phyloP scores from a whole-genome alignment of 2,329 filamentous ascomycete genomes.

The Cladophialophora yegresii region DNA sequence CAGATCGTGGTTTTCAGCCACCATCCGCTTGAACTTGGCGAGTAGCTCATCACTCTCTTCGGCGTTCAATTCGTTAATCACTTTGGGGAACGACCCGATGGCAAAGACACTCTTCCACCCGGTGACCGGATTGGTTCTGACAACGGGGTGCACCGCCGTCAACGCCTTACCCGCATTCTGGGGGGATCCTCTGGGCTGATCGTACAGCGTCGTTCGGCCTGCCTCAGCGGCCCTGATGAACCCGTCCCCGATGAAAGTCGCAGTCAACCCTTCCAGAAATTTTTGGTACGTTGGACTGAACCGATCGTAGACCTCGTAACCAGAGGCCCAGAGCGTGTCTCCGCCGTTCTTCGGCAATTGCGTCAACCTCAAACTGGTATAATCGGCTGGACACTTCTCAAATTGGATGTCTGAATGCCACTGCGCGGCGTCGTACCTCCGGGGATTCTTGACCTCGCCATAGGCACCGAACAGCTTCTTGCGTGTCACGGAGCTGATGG shows the following conservation, averaged over 20 bases:
- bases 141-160: slow-evolving; percentile 57
- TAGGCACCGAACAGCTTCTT: slow-evolving; percentile 50
- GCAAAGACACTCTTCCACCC: slow-evolving; percentile 62
- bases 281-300: slow-evolving; percentile 54
- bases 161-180: slow-evolving; percentile 57
- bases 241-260: slow-evolving; percentile 54
- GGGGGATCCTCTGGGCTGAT: slow-evolving; percentile 54
- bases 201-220: slow-evolving; percentile 42
- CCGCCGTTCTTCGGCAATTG: slow-evolving; percentile 57
- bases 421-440: slow-evolving; percentile 49
- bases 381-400: slow-evolving; percentile 65
- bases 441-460: slow-evolving; percentile 41
- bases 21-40: slow-evolving; percentile 47
- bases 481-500: slow-evolving; percentile 60
- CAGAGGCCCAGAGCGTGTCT: slow-evolving; percentile 67
- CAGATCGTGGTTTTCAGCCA: slow-evolving; percentile 55
- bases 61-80: slow-evolving; percentile 50
- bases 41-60: slow-evolving; percentile 49
- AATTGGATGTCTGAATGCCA: slow-evolving; percentile 66
- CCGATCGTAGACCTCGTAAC: slow-evolving; percentile 67
- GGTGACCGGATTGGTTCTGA: slow-evolving; percentile 64
- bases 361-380: slow-evolving; percentile 60
- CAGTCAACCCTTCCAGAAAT: slow-evolving; percentile 62
- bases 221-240: slow-evolving; percentile 53
- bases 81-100: slow-evolving; percentile 46